These are phyloP conservation scores for Lyophyllum atratum DNA, from an alignment of 768 basidiomycete species.

Conservation along the genomic window DNA sequence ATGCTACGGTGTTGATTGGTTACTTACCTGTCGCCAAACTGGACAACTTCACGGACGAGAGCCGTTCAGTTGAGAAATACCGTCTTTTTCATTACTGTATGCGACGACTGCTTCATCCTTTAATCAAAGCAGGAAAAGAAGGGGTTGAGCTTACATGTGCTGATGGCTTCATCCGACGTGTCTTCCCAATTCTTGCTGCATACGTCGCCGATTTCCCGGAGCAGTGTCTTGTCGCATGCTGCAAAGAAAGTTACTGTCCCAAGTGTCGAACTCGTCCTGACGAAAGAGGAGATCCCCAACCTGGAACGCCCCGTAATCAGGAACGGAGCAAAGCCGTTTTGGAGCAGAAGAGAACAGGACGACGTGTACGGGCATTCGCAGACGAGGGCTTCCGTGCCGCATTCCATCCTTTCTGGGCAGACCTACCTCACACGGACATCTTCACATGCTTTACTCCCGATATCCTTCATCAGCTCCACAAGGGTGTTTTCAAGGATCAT, in stretches of 20 bases:
- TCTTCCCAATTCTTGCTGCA: slow-evolving; percentile 34
- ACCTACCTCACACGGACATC: slow-evolving; percentile 42
- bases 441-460: slow-evolving; percentile 42
- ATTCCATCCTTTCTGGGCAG: slow-evolving; percentile 38
- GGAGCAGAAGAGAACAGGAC: background rate
- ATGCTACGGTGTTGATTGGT: slow-evolving; percentile 32
- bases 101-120: slow-evolving; percentile 24
- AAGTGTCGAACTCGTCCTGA: slow-evolving; percentile 21
- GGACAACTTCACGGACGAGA: slow-evolving; percentile 20
- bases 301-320: background rate
- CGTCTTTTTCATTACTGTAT: slow-evolving; percentile 37
- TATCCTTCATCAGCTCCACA: slow-evolving; percentile 49
- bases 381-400: slow-evolving; percentile 14
- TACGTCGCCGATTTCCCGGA: slow-evolving; percentile 26
- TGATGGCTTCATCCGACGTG: slow-evolving; percentile 26
- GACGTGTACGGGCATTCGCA: slow-evolving; percentile 8
- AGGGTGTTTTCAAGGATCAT: slow-evolving; percentile 51
- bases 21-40: slow-evolving; percentile 40
- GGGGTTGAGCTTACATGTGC: slow-evolving; percentile 34
- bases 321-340: background rate
- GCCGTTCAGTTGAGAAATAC: slow-evolving; percentile 17
- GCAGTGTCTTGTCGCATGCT: slow-evolving; percentile 34
- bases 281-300: slow-evolving; percentile 11
- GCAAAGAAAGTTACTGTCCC: slow-evolving; percentile 27
- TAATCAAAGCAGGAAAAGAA: slow-evolving; percentile 26